phyloP scores from a whole-genome alignment of 2,329 filamentous ascomycete genomes.

The Orbilia quercus region DNA sequence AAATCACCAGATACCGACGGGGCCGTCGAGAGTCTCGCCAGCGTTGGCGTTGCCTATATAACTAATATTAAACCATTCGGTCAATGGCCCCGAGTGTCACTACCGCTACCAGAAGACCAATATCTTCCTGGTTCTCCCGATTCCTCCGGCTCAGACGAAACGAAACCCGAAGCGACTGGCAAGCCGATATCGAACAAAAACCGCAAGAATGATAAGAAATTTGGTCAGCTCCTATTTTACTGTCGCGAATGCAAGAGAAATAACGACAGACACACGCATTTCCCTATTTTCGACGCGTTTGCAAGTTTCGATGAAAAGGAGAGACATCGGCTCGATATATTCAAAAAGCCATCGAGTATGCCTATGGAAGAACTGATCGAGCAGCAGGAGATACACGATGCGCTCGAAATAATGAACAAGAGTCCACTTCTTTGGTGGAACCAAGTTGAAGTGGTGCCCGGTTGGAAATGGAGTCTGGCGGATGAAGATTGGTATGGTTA shows the following conservation, averaged over 20 bases:
- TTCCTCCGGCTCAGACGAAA: neutral
- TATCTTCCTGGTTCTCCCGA: neutral
- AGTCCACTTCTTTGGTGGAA: constrained; percentile 9
- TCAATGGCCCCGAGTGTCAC: neutral
- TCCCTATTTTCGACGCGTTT: neutral
- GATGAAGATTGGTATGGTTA: neutral
- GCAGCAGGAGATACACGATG: constrained; percentile 1
- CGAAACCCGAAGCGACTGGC: too few species aligned
- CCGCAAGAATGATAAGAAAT: neutral
- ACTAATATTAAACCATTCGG: neutral
- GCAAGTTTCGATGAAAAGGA: constrained; percentile 6
- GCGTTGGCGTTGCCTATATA: too few species aligned
- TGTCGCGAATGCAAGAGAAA: neutral
- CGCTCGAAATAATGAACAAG: neutral
- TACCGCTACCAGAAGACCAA: neutral
- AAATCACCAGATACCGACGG: neutral
- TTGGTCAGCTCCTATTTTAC: neutral
- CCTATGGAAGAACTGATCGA: neutral
- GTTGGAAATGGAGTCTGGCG: neutral
- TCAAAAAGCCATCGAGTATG: neutral
- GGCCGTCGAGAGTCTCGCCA: neutral
- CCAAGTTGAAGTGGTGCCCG: neutral
- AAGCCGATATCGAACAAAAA: neutral
- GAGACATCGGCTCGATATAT: constrained; percentile 7
- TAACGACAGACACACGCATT: neutral